Percentiles rank a stretch among this genome's conserved stretches.
Conservation (phyloP, 306 rosid genomes). For the Prunus mongolica region DNA sequence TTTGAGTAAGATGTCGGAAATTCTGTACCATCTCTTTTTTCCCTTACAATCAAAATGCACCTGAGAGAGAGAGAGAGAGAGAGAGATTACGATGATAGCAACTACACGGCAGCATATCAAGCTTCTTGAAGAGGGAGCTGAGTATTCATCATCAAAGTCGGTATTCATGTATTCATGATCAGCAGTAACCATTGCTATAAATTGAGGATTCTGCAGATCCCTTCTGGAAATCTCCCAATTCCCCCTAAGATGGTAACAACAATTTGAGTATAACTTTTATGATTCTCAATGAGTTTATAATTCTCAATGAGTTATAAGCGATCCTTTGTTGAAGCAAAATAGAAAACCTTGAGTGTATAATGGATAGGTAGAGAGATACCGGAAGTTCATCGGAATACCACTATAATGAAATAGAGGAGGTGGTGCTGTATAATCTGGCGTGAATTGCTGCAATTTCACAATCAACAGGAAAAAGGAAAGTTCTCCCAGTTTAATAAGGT, state of each 20-base stretch:
- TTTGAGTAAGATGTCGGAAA: not conserved
- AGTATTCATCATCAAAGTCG: conserved; percentile 42
- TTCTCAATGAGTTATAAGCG: not conserved
- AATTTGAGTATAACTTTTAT: conserved; percentile 13
- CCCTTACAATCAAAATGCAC: too few species aligned
- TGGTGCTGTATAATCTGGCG: conserved; percentile 55
- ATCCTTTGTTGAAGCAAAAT: not conserved
- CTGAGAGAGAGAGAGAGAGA: conserved; percentile 11
- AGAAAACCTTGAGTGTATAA: not conserved
- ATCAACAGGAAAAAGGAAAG: not conserved
- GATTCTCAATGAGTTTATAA: not conserved
- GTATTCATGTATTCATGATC: conserved; percentile 40
- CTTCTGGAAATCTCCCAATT: conserved; percentile 68
- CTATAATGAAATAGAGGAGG: conserved; percentile 51
- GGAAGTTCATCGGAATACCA: conserved; percentile 49
- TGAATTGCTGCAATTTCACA: conserved; percentile 49
- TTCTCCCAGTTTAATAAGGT: not conserved
- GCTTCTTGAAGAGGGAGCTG: conserved; percentile 45
- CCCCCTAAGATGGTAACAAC: conserved; percentile 35
- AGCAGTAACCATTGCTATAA: conserved; percentile 39
- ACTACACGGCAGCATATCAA: conserved; percentile 57
- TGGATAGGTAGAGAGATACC: conserved; percentile 33
- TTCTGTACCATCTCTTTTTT: too few species aligned
- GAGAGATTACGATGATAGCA: conserved; percentile 54
- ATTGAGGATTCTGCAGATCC: conserved; percentile 47